Conservation (phyloP, 345 rosid genomes). For the Bruguiera gymnorhiza region DNA sequence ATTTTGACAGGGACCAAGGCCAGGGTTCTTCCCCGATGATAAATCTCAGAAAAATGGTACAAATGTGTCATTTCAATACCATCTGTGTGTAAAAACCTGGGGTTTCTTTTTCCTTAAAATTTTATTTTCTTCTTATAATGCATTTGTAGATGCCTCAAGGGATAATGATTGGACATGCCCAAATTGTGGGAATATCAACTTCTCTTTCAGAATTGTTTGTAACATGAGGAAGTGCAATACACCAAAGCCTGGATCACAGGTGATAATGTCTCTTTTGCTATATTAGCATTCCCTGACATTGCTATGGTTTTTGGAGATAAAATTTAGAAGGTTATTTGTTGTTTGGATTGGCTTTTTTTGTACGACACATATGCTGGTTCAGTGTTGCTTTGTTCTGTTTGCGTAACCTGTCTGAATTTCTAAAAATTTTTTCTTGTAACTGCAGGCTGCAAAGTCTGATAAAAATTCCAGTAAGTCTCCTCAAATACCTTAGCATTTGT, state of each 20-base stretch:
- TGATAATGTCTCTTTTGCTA: not conserved
- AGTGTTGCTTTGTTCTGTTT: not conserved
- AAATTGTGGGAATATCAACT: constrained; percentile 92
- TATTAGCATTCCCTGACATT: not conserved
- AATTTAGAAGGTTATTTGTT: not conserved
- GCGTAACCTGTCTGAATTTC: not conserved
- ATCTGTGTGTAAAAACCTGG: not conserved
- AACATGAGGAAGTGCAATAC: constrained; percentile 99
- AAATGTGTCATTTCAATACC: constrained; percentile 27
- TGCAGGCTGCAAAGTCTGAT: constrained; percentile 71
- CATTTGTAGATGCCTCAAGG: constrained; percentile 57
- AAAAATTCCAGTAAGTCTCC: constrained; percentile 70
- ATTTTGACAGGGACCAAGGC: constrained; percentile 69
- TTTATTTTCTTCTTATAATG: constrained; percentile 11
- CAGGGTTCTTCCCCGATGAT: constrained; percentile 79
- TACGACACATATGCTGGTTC: not conserved
- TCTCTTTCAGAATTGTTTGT: constrained; percentile 89
- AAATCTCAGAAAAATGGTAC: constrained; percentile 62
- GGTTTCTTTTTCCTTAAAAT: not conserved
- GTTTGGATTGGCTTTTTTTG: not conserved
- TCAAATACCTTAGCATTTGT: constrained; percentile 4
- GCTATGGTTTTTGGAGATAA: not conserved
- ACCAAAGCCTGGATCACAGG: constrained; percentile 96
- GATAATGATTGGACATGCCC: constrained; percentile 99
- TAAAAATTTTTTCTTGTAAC: constrained; percentile 25